These are phyloP conservation scores for Mariannaea elegans DNA, from an alignment of 2,329 filamentous ascomycete genomes.

Conservation along the genomic window DNA sequence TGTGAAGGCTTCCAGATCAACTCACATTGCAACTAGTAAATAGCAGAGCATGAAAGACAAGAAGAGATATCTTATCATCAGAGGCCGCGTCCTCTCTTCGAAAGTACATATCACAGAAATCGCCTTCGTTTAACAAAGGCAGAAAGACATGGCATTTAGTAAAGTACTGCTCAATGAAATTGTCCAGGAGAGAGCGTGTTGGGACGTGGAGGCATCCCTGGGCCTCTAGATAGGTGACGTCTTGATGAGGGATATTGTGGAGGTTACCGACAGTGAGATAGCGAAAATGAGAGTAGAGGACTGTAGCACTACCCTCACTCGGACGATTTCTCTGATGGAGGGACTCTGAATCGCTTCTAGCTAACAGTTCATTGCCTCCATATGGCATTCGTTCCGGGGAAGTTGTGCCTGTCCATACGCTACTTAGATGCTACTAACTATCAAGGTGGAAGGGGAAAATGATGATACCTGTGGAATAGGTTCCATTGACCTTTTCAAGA, in stretches of 20 bases:
- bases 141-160: constrained; percentile 55
- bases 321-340: neutral
- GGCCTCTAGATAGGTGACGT: constrained; percentile 55
- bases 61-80: neutral
- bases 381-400: too few species aligned
- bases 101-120: constrained; percentile 33
- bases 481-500: too few species aligned
- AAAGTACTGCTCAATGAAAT: constrained; percentile 58
- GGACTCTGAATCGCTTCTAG: neutral
- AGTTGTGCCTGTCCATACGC: too few species aligned
- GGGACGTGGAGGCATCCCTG: constrained; percentile 58
- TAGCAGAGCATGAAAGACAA: constrained; percentile 16
- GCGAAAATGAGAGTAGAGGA: constrained; percentile 55
- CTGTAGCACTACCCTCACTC: constrained; percentile 1
- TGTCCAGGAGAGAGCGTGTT: constrained; percentile 50
- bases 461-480: too few species aligned
- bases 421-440: neutral
- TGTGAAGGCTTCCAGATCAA: too few species aligned
- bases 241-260: constrained; percentile 51
- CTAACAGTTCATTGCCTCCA: neutral
- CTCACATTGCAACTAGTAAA: constrained; percentile 16
- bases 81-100: neutral
- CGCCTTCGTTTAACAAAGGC: constrained; percentile 55
- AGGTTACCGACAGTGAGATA: constrained; percentile 49
- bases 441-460: too few species aligned